Evolutionary conservation across 2,329 filamentous ascomycete genomes (phyloP).

Genomic region (Lecanicillium sp.): DNA sequence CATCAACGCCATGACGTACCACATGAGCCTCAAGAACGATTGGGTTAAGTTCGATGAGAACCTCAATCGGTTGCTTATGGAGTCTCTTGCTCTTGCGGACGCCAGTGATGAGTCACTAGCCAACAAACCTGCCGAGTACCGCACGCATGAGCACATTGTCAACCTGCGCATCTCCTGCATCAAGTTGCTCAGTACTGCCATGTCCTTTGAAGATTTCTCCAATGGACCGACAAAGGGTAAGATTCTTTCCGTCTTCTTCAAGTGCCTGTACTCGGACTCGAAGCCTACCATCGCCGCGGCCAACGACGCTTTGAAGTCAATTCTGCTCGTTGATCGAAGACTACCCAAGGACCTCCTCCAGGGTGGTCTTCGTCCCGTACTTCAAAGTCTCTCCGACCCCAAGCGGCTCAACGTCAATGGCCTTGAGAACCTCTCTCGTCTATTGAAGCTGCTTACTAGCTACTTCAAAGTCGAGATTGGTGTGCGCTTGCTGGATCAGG

Average conservation of each 20-base stretch:
- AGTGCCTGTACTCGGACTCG: conserved; percentile 89
- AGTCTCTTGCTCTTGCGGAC: conserved; percentile 89
- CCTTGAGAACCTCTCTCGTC: conserved; percentile 80
- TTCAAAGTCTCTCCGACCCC: conserved; percentile 92
- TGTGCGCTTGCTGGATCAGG: conserved; percentile 83
- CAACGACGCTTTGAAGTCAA: conserved; percentile 81
- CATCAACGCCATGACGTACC: conserved; percentile 95
- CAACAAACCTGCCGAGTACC: conserved; percentile 87
- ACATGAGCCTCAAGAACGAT: conserved; percentile 79
- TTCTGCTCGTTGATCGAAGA: conserved; percentile 83
- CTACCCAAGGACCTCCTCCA: conserved; percentile 93
- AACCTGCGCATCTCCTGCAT: conserved; percentile 90
- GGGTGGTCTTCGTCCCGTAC: conserved; percentile 86
- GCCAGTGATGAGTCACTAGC: conserved; percentile 89
- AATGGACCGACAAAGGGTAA: conserved; percentile 60
- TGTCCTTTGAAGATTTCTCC: conserved; percentile 86
- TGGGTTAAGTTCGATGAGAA: conserved; percentile 91
- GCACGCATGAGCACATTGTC: conserved; percentile 92
- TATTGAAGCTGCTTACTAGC: conserved; percentile 87
- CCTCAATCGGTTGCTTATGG: conserved; percentile 82
- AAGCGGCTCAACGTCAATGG: conserved; percentile 84
- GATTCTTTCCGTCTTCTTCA: conserved; percentile 96
- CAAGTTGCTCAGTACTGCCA: conserved; percentile 84
- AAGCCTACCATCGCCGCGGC: conserved; percentile 89
- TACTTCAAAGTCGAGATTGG: conserved; percentile 99